These are phyloP conservation scores for Metschnikowia lochheadii DNA, from an alignment of 805 yeast genomes.

Conservation along the genomic window DNA sequence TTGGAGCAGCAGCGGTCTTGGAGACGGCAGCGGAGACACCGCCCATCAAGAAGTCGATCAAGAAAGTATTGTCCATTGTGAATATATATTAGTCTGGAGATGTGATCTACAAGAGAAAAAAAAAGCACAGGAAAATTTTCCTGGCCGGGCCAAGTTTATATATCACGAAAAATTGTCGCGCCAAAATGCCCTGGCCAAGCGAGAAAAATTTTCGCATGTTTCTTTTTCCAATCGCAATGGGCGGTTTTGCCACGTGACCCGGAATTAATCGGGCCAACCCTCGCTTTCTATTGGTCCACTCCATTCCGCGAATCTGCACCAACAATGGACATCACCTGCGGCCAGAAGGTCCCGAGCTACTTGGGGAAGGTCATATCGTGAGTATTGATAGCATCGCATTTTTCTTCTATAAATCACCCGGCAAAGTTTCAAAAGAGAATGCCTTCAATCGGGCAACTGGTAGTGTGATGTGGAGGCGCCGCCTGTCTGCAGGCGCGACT, in stretches of 20 bases:
- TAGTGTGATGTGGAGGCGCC: background rate
- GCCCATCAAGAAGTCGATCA: constrained; percentile 78
- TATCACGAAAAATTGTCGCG: constrained; percentile 17
- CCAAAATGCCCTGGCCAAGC: constrained; percentile 6
- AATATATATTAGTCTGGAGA: constrained; percentile 11
- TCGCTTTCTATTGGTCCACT: constrained; percentile 7
- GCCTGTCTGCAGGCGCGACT: background rate
- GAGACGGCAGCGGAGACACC: constrained; percentile 99
- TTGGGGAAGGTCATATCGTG: background rate
- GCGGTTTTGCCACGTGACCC: constrained; percentile 19
- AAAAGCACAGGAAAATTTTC: constrained; percentile 1
- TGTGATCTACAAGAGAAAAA: constrained; percentile 14
- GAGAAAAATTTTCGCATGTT: constrained; percentile 13
- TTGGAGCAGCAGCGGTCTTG: constrained; percentile 97
- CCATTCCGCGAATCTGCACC: constrained; percentile 3
- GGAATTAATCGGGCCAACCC: constrained; percentile 17
- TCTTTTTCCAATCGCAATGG: constrained; percentile 12
- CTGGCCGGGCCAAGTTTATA: constrained; percentile 13
- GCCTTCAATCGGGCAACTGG: background rate
- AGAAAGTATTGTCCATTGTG: constrained; percentile 27
- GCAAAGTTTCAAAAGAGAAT: background rate
- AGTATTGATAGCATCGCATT: background rate
- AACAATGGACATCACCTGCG: background rate
- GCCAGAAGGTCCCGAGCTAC: background rate
- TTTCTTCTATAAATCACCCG: background rate